Base-by-base conservation (phyloP, 2,329 filamentous ascomycete genomes). In the Mycosphaerelloides madeirae region DNA sequence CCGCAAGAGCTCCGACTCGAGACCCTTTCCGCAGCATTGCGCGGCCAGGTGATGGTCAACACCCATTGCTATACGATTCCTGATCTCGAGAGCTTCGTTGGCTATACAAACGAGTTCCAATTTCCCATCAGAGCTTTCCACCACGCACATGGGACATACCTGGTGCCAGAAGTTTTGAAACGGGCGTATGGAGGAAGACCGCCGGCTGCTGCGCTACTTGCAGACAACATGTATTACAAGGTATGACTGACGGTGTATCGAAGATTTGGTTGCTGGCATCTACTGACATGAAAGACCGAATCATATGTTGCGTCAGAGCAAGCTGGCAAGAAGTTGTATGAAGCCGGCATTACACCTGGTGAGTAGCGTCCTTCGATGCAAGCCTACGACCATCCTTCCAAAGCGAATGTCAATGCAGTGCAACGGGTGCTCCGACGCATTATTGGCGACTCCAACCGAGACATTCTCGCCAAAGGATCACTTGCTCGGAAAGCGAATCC, bases 31-130 rank as follows among this genome's bases (percentile, higher is more conserved):
- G 83, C 81, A 0, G 79, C 80, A 3, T 64, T 86, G 29, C 74
- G 83, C 31, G 82, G 82, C 0, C 80, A 86, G 52, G 80, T 86
- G 5, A 75, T 81, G 47, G 73, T 86, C 51, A 85, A 86, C 65
- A 81, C 79, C 0, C 83, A 87, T 55, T 86, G 83, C 65, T 87
- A 86, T 62, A 85, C 57, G 5, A 72, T 84, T 1, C 75, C 81
- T 1, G 83, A 86, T 54, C 68, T 86, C 6, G 82, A 86, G 62
- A 78, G 79, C 25, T 83, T 85, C 60, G 76, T 86, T 3, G 76
- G 82, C 48, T 81, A 85, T 58, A 83, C 79, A 12, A 84, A 85
- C 52, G 83, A 86, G 69, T 87, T 86, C 67, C 74, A 79, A 48
- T 85, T 86, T 55, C 64, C 77, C 0, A 67, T 85, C 3, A 72